These are phyloP conservation scores for Aureobasidium zeae DNA, from an alignment of 2,329 filamentous ascomycete genomes.

Conservation along the genomic window DNA sequence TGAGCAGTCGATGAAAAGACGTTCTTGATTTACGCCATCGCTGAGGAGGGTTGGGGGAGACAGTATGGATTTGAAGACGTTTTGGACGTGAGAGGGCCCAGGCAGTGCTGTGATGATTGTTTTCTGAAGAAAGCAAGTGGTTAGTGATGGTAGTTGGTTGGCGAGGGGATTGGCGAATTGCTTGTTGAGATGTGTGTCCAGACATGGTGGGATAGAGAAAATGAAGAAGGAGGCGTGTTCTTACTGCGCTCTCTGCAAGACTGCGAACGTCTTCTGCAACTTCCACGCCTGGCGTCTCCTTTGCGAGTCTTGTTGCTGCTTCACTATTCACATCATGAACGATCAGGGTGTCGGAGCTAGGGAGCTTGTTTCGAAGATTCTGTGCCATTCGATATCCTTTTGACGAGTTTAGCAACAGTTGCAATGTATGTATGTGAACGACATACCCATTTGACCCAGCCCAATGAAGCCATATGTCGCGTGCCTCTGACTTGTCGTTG, in stretches of 20 bases:
- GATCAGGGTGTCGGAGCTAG: conserved; percentile 51
- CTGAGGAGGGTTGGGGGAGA: conserved; percentile 45
- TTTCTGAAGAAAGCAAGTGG: no score
- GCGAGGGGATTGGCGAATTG: background rate
- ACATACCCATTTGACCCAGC: conserved; percentile 42
- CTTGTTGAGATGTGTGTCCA: background rate
- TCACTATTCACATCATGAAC: conserved; percentile 57
- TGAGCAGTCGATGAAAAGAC: conserved; percentile 90
- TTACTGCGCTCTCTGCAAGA: conserved; percentile 58
- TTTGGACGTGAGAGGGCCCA: conserved; percentile 77
- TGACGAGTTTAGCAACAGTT: background rate
- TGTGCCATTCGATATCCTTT: conserved; percentile 63
- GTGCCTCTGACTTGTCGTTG: conserved; percentile 33
- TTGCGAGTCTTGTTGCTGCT: conserved; percentile 47
- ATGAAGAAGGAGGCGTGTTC: conserved; percentile 32
- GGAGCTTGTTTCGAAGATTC: conserved; percentile 59
- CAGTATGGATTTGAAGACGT: conserved; percentile 71
- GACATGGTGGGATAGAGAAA: background rate
- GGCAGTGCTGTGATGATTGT: conserved; percentile 82
- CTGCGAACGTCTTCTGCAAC: conserved; percentile 51
- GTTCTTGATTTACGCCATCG: conserved; percentile 44
- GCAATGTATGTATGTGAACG: conserved; percentile 15
- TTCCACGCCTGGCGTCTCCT: conserved; percentile 46
- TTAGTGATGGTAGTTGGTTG: no score
- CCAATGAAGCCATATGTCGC: conserved; percentile 44